Conservation (phyloP, 768 basidiomycete species). For the Peribolospora kevripleyi region DNA sequence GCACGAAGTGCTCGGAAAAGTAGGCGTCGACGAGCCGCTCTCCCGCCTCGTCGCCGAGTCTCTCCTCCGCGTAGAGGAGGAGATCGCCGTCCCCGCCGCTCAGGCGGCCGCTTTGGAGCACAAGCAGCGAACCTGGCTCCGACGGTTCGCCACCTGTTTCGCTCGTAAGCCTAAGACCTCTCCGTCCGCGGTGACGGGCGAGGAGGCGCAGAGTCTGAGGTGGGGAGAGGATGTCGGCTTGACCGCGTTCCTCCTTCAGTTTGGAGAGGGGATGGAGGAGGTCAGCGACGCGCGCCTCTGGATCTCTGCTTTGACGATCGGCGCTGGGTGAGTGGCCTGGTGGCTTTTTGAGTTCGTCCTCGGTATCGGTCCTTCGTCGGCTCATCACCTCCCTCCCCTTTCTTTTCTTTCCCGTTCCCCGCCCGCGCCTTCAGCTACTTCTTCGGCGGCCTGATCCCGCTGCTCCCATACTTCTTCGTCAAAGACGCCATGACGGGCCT, state of each 20-base stretch:
- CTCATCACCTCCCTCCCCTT: background rate
- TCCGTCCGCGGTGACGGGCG: background rate
- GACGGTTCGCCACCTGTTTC: slow-evolving; percentile 5
- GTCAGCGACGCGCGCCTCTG: slow-evolving; percentile 62
- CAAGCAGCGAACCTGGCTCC: background rate
- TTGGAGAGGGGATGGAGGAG: slow-evolving; percentile 88
- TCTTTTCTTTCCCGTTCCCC: background rate
- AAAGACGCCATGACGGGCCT: slow-evolving; percentile 32
- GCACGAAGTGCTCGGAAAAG: slow-evolving; percentile 54
- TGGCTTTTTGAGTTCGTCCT: background rate
- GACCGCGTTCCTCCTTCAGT: slow-evolving; percentile 82
- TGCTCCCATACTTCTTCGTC: slow-evolving; percentile 46
- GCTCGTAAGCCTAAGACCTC: slow-evolving; percentile 8
- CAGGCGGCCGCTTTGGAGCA: slow-evolving; percentile 8
- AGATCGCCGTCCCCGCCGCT: slow-evolving; percentile 17
- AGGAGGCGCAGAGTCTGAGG: slow-evolving; percentile 31
- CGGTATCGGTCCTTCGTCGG: background rate
- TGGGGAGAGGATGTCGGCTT: slow-evolving; percentile 63
- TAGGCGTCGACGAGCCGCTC: slow-evolving; percentile 65
- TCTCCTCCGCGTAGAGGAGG: slow-evolving; percentile 35
- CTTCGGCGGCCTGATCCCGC: slow-evolving; percentile 73
- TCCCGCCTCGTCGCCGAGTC: slow-evolving; percentile 54
- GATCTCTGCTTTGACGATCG: slow-evolving; percentile 81
- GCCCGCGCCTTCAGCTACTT: slow-evolving; percentile 31
- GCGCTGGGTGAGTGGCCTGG: slow-evolving; percentile 31